Base-by-base conservation (phyloP, 169 alveolate genomes). In the Besnoitia besnoiti region DNA sequence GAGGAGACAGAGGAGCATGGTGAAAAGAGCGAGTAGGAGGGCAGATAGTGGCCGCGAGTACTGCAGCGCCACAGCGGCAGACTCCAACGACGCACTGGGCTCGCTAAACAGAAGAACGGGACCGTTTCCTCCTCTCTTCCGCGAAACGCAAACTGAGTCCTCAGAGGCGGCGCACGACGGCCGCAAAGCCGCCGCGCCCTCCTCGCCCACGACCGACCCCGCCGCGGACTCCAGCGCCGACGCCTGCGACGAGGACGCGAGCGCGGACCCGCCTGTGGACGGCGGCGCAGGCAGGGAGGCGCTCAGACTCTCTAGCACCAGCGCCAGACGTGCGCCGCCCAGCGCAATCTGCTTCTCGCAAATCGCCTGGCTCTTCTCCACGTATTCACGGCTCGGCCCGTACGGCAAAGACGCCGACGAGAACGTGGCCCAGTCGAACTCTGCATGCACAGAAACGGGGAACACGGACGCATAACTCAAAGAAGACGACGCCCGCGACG, bases 341-440 rank as follows among this genome's bases (percentile, higher is more conserved):
- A 67, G 44, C 44, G 80, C 42, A 16, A 67, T 67, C 80, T 35
- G 80, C 80, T 67, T 35, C 44, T n/a, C 80, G 12, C 80, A 30
- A 0, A 67, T 10, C 42, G 19, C 12, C 39, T 35, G 14, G 47
- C 39, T 35, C 80, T 67, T 67, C 46, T 30, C 80, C 44, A 85
- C 30, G 79, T 85, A 85, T 16, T 21, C 50, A 4, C 0, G 7
- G 37, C 59, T 37, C 24, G 90, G 90, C 33, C 16, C 27, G 55
- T 85, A 85, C n/a, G 90, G 90, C 90, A 85, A 39, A 24, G 90
- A 51, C 19, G 47, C 51, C 4, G n/a, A 14, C 0, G 82, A 55
- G 42, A 85, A 85, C 0, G 90, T 35, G 16, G 79, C 0, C 90
- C 90, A 85, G 55, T 85, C 90, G 2, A 85, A 85, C 55, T 85